Evolutionary conservation across 1,284 basidiomycete genomes (phyloP).

Genomic region (Rhodotorula sp.): DNA sequence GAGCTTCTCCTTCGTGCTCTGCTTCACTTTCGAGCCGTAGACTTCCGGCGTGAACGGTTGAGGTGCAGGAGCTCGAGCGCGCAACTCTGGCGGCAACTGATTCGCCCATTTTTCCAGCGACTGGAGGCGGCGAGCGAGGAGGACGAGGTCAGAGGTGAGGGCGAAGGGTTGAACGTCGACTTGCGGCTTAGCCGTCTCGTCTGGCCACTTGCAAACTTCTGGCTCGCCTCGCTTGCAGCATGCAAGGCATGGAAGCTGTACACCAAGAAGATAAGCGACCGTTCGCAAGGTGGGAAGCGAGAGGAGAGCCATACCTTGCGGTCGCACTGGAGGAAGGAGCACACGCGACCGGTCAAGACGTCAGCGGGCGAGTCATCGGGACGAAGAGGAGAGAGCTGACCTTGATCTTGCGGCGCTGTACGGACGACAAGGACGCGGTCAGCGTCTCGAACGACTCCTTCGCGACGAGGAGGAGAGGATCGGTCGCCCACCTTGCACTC

Average conservation of each 20-base stretch:
- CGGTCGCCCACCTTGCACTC: conserved; percentile 21
- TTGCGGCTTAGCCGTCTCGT: conserved; percentile 2
- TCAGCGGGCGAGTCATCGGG: neutral
- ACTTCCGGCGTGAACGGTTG: conserved; percentile 8
- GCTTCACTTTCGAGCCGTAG: conserved; percentile 25
- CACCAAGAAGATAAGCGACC: neutral
- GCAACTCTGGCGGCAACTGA: conserved; percentile 17
- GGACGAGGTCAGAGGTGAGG: conserved; percentile 26
- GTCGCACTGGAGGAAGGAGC: neutral
- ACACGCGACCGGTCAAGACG: neutral
- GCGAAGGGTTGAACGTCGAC: conserved; percentile 33
- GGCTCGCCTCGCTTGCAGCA: conserved; percentile 35
- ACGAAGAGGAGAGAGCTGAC: neutral
- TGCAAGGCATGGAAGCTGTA: conserved; percentile 33
- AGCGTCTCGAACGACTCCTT: neutral
- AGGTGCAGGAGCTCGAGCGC: conserved; percentile 3
- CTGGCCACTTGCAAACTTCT: conserved; percentile 20
- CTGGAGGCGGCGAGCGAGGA: conserved; percentile 24
- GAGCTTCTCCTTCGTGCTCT: conserved; percentile 3
- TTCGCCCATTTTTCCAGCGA: conserved; percentile 27
- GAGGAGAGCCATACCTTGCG: neutral
- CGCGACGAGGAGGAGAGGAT: neutral
- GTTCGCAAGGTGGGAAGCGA: no score
- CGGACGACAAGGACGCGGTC: neutral
- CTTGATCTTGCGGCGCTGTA: conserved; percentile 34